These are phyloP conservation scores for Boechera retrofracta DNA, from an alignment of 345 rosid species.

Conservation along the genomic window DNA sequence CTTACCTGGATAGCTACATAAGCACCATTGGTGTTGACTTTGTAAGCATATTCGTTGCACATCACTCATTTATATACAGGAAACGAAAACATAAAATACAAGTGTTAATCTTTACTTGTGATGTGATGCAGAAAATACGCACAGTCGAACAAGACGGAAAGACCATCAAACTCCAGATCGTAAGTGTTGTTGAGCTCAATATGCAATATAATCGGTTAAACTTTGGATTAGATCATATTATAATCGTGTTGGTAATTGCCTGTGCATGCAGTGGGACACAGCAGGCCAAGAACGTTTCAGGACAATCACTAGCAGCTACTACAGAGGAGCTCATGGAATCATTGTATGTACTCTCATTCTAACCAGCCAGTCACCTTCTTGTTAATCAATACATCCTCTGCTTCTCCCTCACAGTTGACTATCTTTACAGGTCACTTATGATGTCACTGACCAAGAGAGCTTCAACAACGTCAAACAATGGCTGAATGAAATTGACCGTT, in stretches of 20 bases:
- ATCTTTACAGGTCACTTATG: conserved; percentile 66
- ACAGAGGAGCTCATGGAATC: conserved; percentile 95
- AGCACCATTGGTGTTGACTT: conserved; percentile 73
- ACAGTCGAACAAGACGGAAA: conserved; percentile 71
- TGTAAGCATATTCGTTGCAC: conserved; percentile 39
- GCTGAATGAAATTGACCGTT: conserved; percentile 79
- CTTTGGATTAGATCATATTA: too few relatives aligned
- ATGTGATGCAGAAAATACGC: conserved; percentile 58
- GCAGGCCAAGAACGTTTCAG: conserved; percentile 96
- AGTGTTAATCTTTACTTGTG: conserved; percentile 11
- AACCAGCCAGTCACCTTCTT: neutral
- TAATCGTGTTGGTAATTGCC: neutral
- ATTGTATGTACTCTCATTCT: conserved; percentile 54
- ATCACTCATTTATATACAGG: neutral
- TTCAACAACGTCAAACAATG: conserved; percentile 83
- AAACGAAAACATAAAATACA: too few relatives aligned
- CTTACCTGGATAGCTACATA: conserved; percentile 64
- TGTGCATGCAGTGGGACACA: conserved; percentile 76
- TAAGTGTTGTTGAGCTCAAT: conserved; percentile 35
- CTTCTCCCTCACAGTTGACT: neutral
- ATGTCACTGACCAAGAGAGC: conserved; percentile 88
- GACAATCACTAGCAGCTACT: conserved; percentile 92
- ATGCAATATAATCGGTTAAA: neutral
- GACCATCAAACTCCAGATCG: conserved; percentile 66
- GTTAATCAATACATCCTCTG: neutral